A percentile compares a stretch with the other conserved stretches of the same genome.
Conservation (phyloP, 176 grass and related monocot genomes). For the Secale cereale region DNA sequence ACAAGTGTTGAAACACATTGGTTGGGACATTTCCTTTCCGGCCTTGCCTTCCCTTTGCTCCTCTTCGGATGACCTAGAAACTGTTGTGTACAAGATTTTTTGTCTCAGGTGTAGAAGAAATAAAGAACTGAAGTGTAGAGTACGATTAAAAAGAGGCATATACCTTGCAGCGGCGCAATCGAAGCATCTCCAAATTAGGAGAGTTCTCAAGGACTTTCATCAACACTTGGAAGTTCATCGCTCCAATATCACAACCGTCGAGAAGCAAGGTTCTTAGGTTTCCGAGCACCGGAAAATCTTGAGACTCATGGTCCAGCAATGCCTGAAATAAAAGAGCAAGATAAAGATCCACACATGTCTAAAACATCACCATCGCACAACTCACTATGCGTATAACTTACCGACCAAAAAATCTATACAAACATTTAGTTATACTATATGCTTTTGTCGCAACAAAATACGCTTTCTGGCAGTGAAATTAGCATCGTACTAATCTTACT, state of each 20-base stretch:
- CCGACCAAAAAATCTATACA: no score
- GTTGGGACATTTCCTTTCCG: neutral
- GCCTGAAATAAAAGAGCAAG: conserved; percentile 4
- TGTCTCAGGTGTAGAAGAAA: neutral
- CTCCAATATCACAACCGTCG: conserved; percentile 15
- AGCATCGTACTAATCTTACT: no score
- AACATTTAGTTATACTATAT: no score
- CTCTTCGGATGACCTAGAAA: neutral
- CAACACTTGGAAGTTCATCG: neutral
- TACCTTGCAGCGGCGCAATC: conserved; percentile 20
- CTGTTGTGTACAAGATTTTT: neutral
- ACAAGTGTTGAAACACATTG: neutral
- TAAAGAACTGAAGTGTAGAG: neutral
- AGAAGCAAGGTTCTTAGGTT: conserved; percentile 15
- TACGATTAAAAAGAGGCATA: neutral
- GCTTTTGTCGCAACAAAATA: no score
- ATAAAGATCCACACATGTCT: no score
- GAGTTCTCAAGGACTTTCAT: neutral
- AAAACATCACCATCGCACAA: no score
- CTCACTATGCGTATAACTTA: no score
- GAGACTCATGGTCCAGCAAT: neutral
- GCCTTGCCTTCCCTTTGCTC: neutral
- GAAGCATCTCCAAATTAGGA: conserved; percentile 12
- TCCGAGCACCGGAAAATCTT: neutral
- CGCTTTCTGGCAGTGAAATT: no score